Percentiles rank a stretch among this genome's conserved stretches.
Conservation (phyloP, 371 early-diverging fungal genomes). For the Syncephalastrum sp. region DNA sequence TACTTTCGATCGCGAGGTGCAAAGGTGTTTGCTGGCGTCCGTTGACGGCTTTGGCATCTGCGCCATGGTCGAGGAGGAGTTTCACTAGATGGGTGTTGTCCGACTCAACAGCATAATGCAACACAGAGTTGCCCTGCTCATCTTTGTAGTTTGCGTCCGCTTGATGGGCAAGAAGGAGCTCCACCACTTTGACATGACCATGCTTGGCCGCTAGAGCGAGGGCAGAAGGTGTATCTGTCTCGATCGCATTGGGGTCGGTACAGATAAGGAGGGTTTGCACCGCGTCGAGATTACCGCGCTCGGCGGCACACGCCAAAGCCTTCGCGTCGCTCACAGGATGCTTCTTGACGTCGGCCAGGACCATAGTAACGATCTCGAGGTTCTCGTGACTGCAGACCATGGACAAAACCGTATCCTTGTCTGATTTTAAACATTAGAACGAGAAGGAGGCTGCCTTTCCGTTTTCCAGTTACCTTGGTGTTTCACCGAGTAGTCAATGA, state of each 20-base stretch:
- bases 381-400: constrained; percentile 9
- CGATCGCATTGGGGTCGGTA: constrained; percentile 24
- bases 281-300: constrained; percentile 8
- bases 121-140: constrained; percentile 14
- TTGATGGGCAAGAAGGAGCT: constrained; percentile 22
- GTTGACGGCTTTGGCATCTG: constrained; percentile 24
- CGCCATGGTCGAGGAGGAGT: constrained; percentile 39
- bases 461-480: too few species aligned
- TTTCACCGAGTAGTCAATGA: too few species aligned
- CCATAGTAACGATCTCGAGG: neutral
- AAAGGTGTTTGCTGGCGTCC: constrained; percentile 44
- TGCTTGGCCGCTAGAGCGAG: constrained; percentile 29
- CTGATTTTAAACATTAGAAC: too few species aligned
- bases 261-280: constrained; percentile 7
- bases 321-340: constrained; percentile 17
- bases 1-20: constrained; percentile 50
- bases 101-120: constrained; percentile 47
- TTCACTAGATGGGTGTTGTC: constrained; percentile 41
- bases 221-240: constrained; percentile 27
- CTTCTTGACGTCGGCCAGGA: constrained; percentile 20
- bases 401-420: too few species aligned
- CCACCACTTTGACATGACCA: constrained; percentile 25
- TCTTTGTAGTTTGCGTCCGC: constrained; percentile 27
- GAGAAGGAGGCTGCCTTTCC: too few species aligned
- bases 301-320: constrained; percentile 29